A percentile compares a stretch with the other conserved stretches of the same genome.
phyloP scores from a whole-genome alignment of 805 yeast genomes.

The Starmerella etchellsii region DNA sequence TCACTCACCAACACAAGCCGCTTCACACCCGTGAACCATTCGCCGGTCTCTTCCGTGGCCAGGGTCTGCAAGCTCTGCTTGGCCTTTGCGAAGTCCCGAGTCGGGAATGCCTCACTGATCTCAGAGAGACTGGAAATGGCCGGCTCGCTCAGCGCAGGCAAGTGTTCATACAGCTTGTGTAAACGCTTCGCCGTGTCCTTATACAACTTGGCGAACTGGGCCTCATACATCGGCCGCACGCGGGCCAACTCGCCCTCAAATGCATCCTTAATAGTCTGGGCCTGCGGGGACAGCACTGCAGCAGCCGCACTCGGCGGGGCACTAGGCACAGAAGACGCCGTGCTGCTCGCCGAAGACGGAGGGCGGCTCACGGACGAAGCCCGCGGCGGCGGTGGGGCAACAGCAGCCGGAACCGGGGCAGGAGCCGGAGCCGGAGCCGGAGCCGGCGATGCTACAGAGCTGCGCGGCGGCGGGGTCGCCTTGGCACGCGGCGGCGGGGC shows the following conservation, averaged over 20 bases:
- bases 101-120: conserved; percentile 39
- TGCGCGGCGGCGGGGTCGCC: conserved; percentile 14
- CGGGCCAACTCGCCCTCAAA: conserved; percentile 44
- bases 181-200: conserved; percentile 74
- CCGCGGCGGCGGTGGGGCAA: conserved; percentile 8
- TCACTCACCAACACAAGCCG: conserved; percentile 61
- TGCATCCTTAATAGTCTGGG: conserved; percentile 35
- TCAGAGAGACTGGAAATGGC: conserved; percentile 41
- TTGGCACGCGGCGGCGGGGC: conserved; percentile 13
- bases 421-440: conserved; percentile 16
- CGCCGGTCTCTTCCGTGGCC: conserved; percentile 62
- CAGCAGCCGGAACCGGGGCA: conserved; percentile 14
- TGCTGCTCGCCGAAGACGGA: conserved; percentile 20
- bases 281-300: not conserved
- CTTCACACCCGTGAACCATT: conserved; percentile 88
- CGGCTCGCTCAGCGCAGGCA: conserved; percentile 57
- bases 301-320: conserved; percentile 20
- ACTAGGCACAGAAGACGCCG: conserved; percentile 18
- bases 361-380: not conserved
- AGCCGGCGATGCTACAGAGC: conserved; percentile 3
- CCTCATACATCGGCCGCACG: conserved; percentile 64
- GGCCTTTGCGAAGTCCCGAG: conserved; percentile 49
- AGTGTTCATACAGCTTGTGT: conserved; percentile 58
- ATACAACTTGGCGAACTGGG: conserved; percentile 56
- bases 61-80: conserved; percentile 38